A percentile compares a stretch with the other conserved stretches of the same genome.
These are phyloP conservation scores for Taphrina pruni DNA, from an alignment of 1,139 yeast species.

Conservation along the genomic window DNA sequence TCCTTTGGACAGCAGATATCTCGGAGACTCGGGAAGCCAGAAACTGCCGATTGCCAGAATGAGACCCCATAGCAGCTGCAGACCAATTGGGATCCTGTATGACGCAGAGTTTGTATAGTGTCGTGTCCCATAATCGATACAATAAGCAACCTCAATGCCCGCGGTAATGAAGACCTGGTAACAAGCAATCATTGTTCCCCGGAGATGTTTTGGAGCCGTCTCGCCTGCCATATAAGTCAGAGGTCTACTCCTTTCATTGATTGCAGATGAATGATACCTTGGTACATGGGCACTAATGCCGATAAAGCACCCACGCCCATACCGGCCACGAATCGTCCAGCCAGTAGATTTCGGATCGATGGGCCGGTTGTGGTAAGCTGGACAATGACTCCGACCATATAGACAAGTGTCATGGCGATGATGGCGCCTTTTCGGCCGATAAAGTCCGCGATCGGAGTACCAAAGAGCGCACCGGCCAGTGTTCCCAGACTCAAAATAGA, in stretches of 20 bases:
- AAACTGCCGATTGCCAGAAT: conserved; percentile 55
- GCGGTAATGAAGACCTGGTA: conserved; percentile 73
- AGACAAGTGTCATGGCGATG: conserved; percentile 60
- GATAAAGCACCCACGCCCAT: conserved; percentile 73
- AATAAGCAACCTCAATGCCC: conserved; percentile 71
- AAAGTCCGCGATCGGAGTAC: conserved; percentile 64
- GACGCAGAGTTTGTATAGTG: conserved; percentile 59
- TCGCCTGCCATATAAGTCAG: conserved; percentile 53
- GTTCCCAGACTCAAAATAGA: conserved; percentile 59
- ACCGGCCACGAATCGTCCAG: conserved; percentile 56
- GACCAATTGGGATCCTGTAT: conserved; percentile 67
- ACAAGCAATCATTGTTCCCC: conserved; percentile 72
- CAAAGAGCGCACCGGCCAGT: conserved; percentile 55
- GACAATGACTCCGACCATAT: conserved; percentile 63
- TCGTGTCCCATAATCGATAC: conserved; percentile 71
- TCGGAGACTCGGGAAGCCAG: conserved; percentile 66
- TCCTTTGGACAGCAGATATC: conserved; percentile 59
- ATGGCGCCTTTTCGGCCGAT: conserved; percentile 60
- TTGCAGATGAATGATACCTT: conserved; percentile 52
- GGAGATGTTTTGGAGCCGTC: conserved; percentile 68
- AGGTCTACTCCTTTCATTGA: too few species aligned
- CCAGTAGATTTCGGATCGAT: conserved; percentile 51
- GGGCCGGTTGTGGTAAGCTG: conserved; percentile 51
- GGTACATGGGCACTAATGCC: conserved; percentile 69
- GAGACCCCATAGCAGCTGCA: conserved; percentile 57